Conservation (phyloP, 2,329 filamentous ascomycete species). For the Pseudophaeomoniella oleicola region DNA sequence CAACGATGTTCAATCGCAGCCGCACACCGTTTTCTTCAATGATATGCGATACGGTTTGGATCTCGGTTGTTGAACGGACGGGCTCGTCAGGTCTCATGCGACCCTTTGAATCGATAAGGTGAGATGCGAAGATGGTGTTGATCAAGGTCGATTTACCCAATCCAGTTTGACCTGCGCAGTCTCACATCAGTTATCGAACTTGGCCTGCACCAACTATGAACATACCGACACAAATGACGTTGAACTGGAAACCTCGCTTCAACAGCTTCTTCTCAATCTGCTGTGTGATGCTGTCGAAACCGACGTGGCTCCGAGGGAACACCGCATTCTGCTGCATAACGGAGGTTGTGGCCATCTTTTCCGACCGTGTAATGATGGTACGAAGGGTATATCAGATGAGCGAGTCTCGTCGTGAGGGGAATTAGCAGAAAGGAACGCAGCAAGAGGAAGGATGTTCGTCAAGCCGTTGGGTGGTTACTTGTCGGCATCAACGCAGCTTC, state of each 20-base stretch:
- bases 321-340: constrained; percentile 40
- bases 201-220: constrained; percentile 14
- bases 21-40: constrained; percentile 99
- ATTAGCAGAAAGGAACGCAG: too few relatives aligned
- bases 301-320: constrained; percentile 94
- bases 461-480: too few relatives aligned
- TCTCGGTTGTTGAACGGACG: constrained; percentile 91
- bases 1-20: constrained; percentile 94
- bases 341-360: constrained; percentile 52
- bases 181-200: neutral
- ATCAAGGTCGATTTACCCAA: constrained; percentile 97
- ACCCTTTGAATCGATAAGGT: constrained; percentile 98
- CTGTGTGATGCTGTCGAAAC: constrained; percentile 99
- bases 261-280: constrained; percentile 99
- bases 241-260: constrained; percentile 99
- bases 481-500: too few relatives aligned
- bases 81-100: constrained; percentile 83
- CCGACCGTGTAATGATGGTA: too few relatives aligned
- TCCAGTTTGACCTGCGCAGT: constrained; percentile 71
- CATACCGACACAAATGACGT: constrained; percentile 97
- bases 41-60: constrained; percentile 93
- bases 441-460: too few relatives aligned
- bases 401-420: too few relatives aligned
- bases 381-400: too few relatives aligned
- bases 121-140: constrained; percentile 99